Conservation (phyloP, 768 basidiomycete species). For the Mycena maculata region DNA sequence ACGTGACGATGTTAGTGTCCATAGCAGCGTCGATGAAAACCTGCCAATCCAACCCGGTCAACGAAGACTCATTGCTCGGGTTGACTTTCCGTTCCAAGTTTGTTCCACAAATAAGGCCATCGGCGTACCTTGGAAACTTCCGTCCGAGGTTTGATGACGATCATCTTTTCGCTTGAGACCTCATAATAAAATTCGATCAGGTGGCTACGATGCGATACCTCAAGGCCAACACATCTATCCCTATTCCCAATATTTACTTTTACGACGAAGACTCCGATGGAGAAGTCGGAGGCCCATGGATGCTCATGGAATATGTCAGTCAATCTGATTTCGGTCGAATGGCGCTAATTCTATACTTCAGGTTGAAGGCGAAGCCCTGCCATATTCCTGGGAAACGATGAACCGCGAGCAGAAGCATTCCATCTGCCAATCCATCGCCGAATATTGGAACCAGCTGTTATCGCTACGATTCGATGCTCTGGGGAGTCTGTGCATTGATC, state of each 20-base stretch:
- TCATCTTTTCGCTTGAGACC: too few relatives aligned
- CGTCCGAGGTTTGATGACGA: constrained; percentile 4
- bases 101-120: not conserved
- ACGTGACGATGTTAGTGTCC: constrained; percentile 19
- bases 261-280: constrained; percentile 23
- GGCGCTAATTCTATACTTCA: not conserved
- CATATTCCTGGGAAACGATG: constrained; percentile 7
- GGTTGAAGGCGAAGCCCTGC: constrained; percentile 9
- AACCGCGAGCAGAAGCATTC: constrained; percentile 8
- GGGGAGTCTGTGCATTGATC: constrained; percentile 18
- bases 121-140: not conserved
- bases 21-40: not conserved
- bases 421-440: constrained; percentile 16
- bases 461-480: constrained; percentile 17
- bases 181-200: not conserved
- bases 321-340: not conserved
- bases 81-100: not conserved
- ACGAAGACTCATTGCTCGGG: not conserved
- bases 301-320: constrained; percentile 34
- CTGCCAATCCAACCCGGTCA: not conserved
- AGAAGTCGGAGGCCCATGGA: constrained; percentile 27
- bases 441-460: constrained; percentile 25
- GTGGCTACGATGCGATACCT: constrained; percentile 27
- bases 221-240: constrained; percentile 19
- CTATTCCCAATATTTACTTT: constrained; percentile 21